Percentiles rank a stretch among this genome's conserved stretches.
phyloP scores from a whole-genome alignment of 2,329 filamentous ascomycete species.

The Aspergillus brunneoviolaceus region DNA sequence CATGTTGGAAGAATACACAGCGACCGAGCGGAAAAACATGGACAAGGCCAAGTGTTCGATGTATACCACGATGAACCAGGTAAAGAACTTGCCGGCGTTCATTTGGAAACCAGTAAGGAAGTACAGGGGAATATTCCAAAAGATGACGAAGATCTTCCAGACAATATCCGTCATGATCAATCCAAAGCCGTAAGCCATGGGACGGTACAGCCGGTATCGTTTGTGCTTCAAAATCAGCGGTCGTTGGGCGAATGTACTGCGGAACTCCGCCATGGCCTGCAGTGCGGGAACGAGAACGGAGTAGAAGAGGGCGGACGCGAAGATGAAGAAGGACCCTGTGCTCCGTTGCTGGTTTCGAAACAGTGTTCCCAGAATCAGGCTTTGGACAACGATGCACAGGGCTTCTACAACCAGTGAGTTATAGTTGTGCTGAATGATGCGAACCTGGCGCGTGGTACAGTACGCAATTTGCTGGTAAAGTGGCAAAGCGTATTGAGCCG shows the following conservation, averaged over 20 bases:
- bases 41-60: slow-evolving; percentile 60
- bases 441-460: slow-evolving; percentile 6
- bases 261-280: slow-evolving; percentile 14
- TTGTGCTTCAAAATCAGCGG: slow-evolving; percentile 18
- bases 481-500: background rate
- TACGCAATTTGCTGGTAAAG: slow-evolving; percentile 1
- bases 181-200: slow-evolving; percentile 70
- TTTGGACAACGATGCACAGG: slow-evolving; percentile 12
- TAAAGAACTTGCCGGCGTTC: slow-evolving; percentile 70
- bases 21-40: slow-evolving; percentile 70
- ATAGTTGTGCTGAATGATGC: slow-evolving; percentile 7
- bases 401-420: slow-evolving; percentile 1
- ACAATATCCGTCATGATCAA: slow-evolving; percentile 74
- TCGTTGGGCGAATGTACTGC: slow-evolving; percentile 16
- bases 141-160: slow-evolving; percentile 67
- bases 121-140: slow-evolving; percentile 71
- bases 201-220: slow-evolving; percentile 55
- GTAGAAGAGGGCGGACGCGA: slow-evolving; percentile 16
- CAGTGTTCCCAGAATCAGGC: slow-evolving; percentile 16
- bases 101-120: slow-evolving; percentile 68
- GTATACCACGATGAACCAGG: slow-evolving; percentile 60
- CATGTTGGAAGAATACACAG: slow-evolving; percentile 72
- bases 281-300: slow-evolving; percentile 13
- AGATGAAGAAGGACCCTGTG: slow-evolving; percentile 11
- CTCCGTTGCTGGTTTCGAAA: slow-evolving; percentile 11